Evolutionary conservation across 108 stramenopile genomes (phyloP).

Genomic region (Pseudonitzschia multiseries): DNA sequence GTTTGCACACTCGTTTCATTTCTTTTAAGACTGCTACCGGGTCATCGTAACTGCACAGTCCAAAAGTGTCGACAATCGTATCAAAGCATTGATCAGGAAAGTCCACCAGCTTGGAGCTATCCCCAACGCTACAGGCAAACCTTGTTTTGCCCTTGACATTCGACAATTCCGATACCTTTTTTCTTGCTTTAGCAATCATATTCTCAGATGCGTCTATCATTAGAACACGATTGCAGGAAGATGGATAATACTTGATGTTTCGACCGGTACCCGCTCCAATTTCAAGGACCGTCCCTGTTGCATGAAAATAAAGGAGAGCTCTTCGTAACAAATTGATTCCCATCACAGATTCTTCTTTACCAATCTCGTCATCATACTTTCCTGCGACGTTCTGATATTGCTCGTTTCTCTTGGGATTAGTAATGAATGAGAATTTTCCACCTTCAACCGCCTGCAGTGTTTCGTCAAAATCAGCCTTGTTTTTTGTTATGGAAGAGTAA

Average conservation of each 20-base stretch:
- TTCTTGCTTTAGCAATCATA: slow-evolving; percentile 73
- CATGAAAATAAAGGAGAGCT: slow-evolving; percentile 71
- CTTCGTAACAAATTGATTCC: slow-evolving; percentile 74
- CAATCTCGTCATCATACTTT: slow-evolving; percentile 70
- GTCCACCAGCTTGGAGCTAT: slow-evolving; percentile 41
- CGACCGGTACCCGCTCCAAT: slow-evolving; percentile 89
- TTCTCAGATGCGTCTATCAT: slow-evolving; percentile 73
- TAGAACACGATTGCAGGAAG: slow-evolving; percentile 57
- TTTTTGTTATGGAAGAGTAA: slow-evolving; percentile 26
- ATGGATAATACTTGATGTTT: slow-evolving; percentile 73
- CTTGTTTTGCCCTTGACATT: slow-evolving; percentile 19
- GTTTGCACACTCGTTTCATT: slow-evolving; percentile 83
- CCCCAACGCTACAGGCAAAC: slow-evolving; percentile 61
- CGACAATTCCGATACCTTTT: slow-evolving; percentile 41
- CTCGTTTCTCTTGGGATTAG: slow-evolving; percentile 56
- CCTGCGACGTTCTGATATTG: slow-evolving; percentile 71
- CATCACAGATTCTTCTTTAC: slow-evolving; percentile 74
- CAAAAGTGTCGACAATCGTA: slow-evolving; percentile 92
- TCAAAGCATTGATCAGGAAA: slow-evolving; percentile 77
- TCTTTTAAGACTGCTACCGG: slow-evolving; percentile 80
- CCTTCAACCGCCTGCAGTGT: slow-evolving; percentile 16
- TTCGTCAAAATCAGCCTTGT: slow-evolving; percentile 31
- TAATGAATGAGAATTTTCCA: slow-evolving; percentile 39
- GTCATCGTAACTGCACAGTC: slow-evolving; percentile 89
- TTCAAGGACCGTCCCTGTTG: slow-evolving; percentile 81